Base-by-base conservation (phyloP, 148 eudicot genomes). In the Diospyros lotus region DNA sequence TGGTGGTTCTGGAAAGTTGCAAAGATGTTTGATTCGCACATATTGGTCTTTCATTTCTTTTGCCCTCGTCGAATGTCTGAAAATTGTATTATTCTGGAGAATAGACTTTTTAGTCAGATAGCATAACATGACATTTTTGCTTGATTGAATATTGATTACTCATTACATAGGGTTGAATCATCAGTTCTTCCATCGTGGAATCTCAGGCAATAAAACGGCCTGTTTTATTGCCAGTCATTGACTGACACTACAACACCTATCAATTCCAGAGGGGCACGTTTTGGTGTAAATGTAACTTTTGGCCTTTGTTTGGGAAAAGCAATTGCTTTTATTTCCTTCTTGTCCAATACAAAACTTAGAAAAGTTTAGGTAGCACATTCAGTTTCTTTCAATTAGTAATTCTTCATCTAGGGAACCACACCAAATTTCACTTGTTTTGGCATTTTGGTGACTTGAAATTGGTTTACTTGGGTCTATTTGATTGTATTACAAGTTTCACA, bases 391-490 rank as follows among this genome's bases (percentile, higher is more conserved):
- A 50, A 3, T 66, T 61, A 45, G 2, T 39, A 41, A n/a, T 39
- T 74, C 13, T 38, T 52, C 44, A 66, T 42, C 61, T 76, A 9
- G 58, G 41, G 44, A 60, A 76, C 39, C 60, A 40, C 7, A 14
- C 17, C 15, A n/a, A 60, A 12, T 41, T 58, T 28, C 39, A 28
- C 28, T 28, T 28, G 10, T 17, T 42, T 70, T 14, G 39, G 28
- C 52, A 43, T 71, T 42, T 18, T 55, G 50, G 59, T 56, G 48
- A 15, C 39, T 3, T 56, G 48, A 48, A 45, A 68, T 68, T 66
- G 39, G 9, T 17, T 74, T 74, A 51, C 72, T 58, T 66, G 9
- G 55, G 64, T 65, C 63, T 55, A 54, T 64, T 58, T 18, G 66
- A 50, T 17, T 38, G 38, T 58, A 66, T 28, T 45, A 38, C 13